phyloP scores from a whole-genome alignment of 164 flowering plant genomes.

The Stephania japonica region DNA sequence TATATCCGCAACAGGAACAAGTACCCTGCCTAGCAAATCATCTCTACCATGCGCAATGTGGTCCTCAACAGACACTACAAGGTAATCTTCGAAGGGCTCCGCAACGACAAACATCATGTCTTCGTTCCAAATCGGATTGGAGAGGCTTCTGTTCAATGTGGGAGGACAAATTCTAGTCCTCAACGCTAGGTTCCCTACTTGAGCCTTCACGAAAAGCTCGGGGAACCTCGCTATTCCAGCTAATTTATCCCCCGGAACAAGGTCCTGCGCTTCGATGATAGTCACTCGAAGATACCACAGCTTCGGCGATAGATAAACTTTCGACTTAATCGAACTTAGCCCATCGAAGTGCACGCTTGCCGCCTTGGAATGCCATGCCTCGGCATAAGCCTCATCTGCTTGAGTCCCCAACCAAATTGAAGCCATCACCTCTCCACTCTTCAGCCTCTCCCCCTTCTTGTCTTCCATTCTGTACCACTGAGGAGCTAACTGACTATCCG shows the following conservation, averaged over 20 bases:
- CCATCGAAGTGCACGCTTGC: slow-evolving; percentile 25
- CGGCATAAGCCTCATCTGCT: slow-evolving; percentile 84
- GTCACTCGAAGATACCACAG: slow-evolving; percentile 31
- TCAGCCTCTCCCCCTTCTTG: slow-evolving; percentile 51
- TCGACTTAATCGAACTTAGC: slow-evolving; percentile 22
- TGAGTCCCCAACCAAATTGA: slow-evolving; percentile 92
- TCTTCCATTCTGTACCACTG: slow-evolving; percentile 79
- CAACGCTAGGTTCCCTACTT: slow-evolving; percentile 27
- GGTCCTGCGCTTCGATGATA: slow-evolving; percentile 32
- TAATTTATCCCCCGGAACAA: slow-evolving; percentile 24
- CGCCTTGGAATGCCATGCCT: slow-evolving; percentile 76
- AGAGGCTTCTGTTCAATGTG: slow-evolving; percentile 15
- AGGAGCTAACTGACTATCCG: slow-evolving; percentile 81
- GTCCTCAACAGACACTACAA: slow-evolving; percentile 61
- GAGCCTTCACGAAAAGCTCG: slow-evolving; percentile 26
- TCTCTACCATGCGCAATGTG: slow-evolving; percentile 47
- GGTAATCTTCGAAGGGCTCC: slow-evolving; percentile 28
- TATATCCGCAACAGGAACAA: slow-evolving; percentile 43
- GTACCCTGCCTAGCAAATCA: slow-evolving; percentile 52
- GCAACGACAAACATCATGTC: slow-evolving; percentile 43
- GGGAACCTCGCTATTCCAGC: slow-evolving; percentile 19
- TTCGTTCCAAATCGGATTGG: slow-evolving; percentile 61
- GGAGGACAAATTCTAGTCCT: slow-evolving; percentile 20
- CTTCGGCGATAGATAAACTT: slow-evolving; percentile 32
- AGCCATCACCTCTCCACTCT: slow-evolving; percentile 71